Conservation (phyloP, 352 stramenopile genomes). For the Globisporangium takayamanum region DNA sequence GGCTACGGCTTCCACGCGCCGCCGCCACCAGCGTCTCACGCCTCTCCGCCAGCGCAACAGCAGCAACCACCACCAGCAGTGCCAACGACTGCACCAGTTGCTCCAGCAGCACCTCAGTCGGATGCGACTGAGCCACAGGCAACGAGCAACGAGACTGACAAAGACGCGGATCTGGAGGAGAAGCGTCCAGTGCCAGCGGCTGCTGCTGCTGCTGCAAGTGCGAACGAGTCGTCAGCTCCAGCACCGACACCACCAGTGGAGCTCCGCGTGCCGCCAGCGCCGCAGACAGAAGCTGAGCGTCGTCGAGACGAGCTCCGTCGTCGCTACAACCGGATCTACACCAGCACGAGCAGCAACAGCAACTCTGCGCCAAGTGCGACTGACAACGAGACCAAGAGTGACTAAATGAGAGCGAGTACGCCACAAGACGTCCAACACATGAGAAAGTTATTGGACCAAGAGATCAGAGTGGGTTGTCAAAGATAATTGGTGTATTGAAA, state of each 20-base stretch:
- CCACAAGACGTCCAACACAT: not conserved
- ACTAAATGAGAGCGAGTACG: not conserved
- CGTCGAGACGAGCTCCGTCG: slow-evolving; percentile 46
- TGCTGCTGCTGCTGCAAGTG: slow-evolving; percentile 6
- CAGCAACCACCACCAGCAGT: slow-evolving; percentile 5
- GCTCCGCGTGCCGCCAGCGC: slow-evolving; percentile 28
- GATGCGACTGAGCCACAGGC: not conserved
- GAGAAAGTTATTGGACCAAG: too few relatives aligned
- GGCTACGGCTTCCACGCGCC: slow-evolving; percentile 7
- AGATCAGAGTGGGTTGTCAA: not conserved
- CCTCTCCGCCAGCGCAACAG: not conserved
- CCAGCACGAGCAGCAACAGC: slow-evolving; percentile 12
- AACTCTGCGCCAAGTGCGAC: not conserved
- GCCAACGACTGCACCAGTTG: not conserved
- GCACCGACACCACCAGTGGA: slow-evolving; percentile 15
- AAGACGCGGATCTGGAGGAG: slow-evolving; percentile 23
- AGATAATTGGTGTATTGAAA: not conserved
- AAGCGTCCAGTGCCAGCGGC: slow-evolving; percentile 23
- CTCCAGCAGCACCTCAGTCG: not conserved
- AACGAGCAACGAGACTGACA: not conserved
- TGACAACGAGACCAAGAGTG: not conserved
- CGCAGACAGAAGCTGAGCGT: slow-evolving; percentile 38
- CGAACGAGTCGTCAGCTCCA: slow-evolving; percentile 10
- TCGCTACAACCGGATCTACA: slow-evolving; percentile 53
- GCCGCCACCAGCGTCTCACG: not conserved